Evolutionary conservation across 352 stramenopile genomes (phyloP).

Genomic region (Blastocystis sp.): DNA sequence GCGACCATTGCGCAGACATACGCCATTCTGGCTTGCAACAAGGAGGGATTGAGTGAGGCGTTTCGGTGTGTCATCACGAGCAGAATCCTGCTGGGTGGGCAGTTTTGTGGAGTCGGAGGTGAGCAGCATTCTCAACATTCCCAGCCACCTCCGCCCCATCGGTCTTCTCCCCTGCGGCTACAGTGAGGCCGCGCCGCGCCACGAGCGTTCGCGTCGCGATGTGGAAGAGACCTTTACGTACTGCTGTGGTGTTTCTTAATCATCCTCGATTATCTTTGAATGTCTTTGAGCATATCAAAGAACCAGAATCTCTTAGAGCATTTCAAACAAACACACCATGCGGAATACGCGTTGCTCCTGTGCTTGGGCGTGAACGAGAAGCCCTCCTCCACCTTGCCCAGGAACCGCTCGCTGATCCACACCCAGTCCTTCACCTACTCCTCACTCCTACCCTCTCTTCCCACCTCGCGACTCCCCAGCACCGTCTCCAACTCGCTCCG

Average conservation of each 20-base stretch:
- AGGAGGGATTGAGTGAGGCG: constrained; percentile 18
- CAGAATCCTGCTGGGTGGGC: constrained; percentile 30
- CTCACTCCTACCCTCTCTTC: neutral
- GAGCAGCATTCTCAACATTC: neutral
- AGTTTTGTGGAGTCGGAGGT: constrained; percentile 24
- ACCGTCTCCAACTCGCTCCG: constrained; percentile 93
- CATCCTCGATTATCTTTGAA: neutral
- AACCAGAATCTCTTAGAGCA: too few relatives aligned
- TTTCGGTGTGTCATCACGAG: neutral
- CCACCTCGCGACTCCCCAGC: constrained; percentile 75
- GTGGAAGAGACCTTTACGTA: constrained; percentile 5
- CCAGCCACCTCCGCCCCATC: neutral
- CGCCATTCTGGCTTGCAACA: constrained; percentile 9
- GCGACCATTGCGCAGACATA: constrained; percentile 16
- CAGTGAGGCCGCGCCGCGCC: constrained; percentile 4
- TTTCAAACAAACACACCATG: neutral
- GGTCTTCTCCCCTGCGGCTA: constrained; percentile 23
- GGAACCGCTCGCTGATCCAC: constrained; percentile 96
- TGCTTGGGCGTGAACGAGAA: constrained; percentile 96
- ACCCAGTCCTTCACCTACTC: constrained; percentile 90
- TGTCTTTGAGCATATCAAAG: too few relatives aligned
- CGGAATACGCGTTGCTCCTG: constrained; percentile 89
- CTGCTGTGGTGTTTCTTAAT: neutral
- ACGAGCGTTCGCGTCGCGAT: neutral
- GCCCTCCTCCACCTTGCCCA: constrained; percentile 86